Evolutionary conservation across 768 basidiomycete genomes (phyloP), one percentile per base, ranked within the genome.

Genomic region (Boletus huronensis): DNA sequence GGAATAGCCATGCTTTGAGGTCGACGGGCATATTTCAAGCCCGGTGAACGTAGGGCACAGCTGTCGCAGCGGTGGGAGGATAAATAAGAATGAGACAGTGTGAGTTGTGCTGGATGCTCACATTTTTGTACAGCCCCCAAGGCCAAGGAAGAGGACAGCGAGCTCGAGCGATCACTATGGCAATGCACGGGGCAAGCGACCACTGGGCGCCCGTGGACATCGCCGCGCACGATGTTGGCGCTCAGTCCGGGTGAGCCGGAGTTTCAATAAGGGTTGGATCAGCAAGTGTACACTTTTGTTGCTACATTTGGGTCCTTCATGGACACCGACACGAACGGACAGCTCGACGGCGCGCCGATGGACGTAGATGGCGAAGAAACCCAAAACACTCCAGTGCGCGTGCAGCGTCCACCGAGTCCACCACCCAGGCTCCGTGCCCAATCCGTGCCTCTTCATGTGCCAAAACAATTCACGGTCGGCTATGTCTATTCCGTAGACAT

Each of bases 401-500:
- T 41, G 17, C 63, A 50, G 50, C 59, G 54, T 50, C 60, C 62
- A 46, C 53, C 54, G 23, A 64, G 66, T 42, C 66, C 57, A 59
- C n/a, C 17, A 9, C 58, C 53, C 35, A 45, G 34, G 29, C 53
- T 13, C 5, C 69, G 69, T 29, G 67, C 70, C 21, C 69, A 63
- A 32, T 70, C 69, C 9, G 72, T 68, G 52, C 72, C 74, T 17
- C 64, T 69, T 44, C 67, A 64, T 42, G 40, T 26, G 5, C 58
- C 58, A 8, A 57, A 58, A 2, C 50, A 54, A 17, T 62, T 64
- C 55, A 54, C 77, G 9, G 89, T 93, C 47, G 94, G 93, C 45
- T 93, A 88, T 74, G 85, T 96, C 53, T 98, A 92, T 65, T 88
- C 91, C 25, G 64, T 78, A 0, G 82, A 87, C 59, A 98, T 98